phyloP scores from a whole-genome alignment of 768 basidiomycete genomes.

The Rubroboletus pulcherrimus region DNA sequence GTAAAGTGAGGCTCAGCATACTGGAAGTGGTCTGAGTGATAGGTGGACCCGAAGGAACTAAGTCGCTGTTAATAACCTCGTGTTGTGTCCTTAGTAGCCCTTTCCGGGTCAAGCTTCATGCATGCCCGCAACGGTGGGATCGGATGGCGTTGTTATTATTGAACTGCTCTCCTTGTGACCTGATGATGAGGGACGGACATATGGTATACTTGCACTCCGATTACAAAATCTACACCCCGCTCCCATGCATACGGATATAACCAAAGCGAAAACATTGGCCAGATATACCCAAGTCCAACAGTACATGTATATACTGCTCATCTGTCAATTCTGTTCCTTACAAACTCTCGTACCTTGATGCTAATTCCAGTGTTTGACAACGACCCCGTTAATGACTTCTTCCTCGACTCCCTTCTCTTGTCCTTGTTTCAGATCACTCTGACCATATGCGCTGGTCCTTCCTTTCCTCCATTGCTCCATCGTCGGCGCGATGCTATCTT shows the following conservation, averaged over 20 bases:
- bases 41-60: neutral
- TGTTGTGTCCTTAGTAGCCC: neutral
- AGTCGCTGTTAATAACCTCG: neutral
- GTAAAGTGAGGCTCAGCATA: conserved; percentile 33
- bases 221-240: neutral
- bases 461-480: conserved; percentile 52
- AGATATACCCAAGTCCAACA: too few relatives aligned
- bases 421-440: conserved; percentile 39
- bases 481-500: conserved; percentile 43
- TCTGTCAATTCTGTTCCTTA: too few relatives aligned
- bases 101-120: neutral
- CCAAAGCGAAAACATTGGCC: too few relatives aligned
- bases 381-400: conserved; percentile 50
- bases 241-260: neutral
- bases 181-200: neutral
- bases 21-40: neutral
- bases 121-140: neutral
- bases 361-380: conserved; percentile 57
- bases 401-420: conserved; percentile 47
- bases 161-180: neutral
- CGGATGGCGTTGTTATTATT: neutral
- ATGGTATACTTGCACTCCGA: neutral
- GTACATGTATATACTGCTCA: neutral
- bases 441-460: conserved; percentile 51
- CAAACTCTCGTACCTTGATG: neutral